phyloP scores from a whole-genome alignment of 192 early-diverging fungal genomes.

The Rhizoclosmatium sp. region DNA sequence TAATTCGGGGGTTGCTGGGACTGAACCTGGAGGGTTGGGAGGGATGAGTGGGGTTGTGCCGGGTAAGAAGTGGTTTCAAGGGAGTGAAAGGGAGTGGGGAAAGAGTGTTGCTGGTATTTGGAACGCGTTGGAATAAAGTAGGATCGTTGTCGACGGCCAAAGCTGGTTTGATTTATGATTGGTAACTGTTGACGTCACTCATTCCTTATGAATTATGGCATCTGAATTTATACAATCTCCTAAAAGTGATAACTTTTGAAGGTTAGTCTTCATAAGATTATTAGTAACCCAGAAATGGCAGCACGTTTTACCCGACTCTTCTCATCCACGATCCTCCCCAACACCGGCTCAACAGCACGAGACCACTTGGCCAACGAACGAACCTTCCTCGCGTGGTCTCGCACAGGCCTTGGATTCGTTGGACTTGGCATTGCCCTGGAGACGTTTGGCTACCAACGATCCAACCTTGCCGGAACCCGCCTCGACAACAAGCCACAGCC shows the following conservation, averaged over 20 bases:
- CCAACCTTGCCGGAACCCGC: neutral
- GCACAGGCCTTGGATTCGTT: constrained; percentile 17
- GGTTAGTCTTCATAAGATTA: too few species aligned
- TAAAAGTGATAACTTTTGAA: too few species aligned
- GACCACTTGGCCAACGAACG: constrained; percentile 10
- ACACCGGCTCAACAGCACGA: constrained; percentile 2
- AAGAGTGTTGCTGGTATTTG: constrained; percentile 19
- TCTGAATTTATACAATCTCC: too few species aligned
- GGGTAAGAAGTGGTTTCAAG: constrained; percentile 28
- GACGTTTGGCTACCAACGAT: constrained; percentile 8
- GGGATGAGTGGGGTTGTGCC: neutral
- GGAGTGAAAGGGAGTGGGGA: constrained; percentile 33
- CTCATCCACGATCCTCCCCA: neutral
- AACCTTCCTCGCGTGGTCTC: constrained; percentile 16
- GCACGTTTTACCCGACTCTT: too few species aligned
- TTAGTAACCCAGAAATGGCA: too few species aligned
- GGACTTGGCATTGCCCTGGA: constrained; percentile 14
- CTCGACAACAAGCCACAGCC: neutral
- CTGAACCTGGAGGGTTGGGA: neutral
- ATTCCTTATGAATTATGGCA: too few species aligned
- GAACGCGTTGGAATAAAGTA: constrained; percentile 12
- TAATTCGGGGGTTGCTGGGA: neutral
- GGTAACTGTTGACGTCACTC: too few species aligned
- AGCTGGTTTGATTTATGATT: too few species aligned
- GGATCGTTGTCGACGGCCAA: too few species aligned